Percentiles rank a stretch among this genome's conserved stretches.
Conservation (phyloP, 2,329 filamentous ascomycete genomes). For the Simplicillium aogashimaense region DNA sequence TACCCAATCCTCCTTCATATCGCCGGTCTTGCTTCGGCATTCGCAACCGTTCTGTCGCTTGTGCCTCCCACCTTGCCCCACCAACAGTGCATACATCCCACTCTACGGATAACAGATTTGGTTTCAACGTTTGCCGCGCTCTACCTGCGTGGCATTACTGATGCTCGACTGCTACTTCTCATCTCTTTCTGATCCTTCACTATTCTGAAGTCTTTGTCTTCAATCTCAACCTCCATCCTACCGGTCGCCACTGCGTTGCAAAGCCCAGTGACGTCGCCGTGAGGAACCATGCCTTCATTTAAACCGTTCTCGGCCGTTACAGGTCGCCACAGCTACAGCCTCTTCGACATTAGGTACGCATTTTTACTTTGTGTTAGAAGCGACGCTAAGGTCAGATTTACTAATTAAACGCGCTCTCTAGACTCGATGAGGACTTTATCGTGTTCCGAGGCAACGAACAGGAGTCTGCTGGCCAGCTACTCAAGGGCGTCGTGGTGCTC, state of each 20-base stretch:
- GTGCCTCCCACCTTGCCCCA: too few relatives aligned
- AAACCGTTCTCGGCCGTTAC: constrained; percentile 45
- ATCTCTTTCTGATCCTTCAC: too few relatives aligned
- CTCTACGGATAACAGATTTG: too few relatives aligned
- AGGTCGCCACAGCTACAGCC: constrained; percentile 38
- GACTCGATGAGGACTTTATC: constrained; percentile 69
- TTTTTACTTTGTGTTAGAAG: background rate
- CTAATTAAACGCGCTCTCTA: constrained; percentile 21
- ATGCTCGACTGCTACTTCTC: too few relatives aligned
- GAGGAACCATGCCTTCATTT: constrained; percentile 39
- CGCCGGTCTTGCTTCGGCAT: too few relatives aligned
- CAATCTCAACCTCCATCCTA: too few relatives aligned
- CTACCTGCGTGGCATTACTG: too few relatives aligned
- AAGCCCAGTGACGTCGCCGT: constrained; percentile 4
- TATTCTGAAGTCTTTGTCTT: too few relatives aligned
- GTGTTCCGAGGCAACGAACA: constrained; percentile 67
- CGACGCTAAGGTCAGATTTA: constrained; percentile 3
- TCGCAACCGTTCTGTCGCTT: too few relatives aligned
- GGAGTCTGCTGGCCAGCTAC: constrained; percentile 64
- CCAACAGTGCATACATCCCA: too few relatives aligned
- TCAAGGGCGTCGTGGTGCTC: constrained; percentile 65
- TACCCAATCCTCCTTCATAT: too few relatives aligned
- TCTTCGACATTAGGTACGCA: constrained; percentile 49
- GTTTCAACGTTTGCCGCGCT: too few relatives aligned
- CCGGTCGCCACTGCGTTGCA: constrained; percentile 11